Base-by-base conservation (phyloP, 176 grass and related monocot genomes). In the Avena atlantica region DNA sequence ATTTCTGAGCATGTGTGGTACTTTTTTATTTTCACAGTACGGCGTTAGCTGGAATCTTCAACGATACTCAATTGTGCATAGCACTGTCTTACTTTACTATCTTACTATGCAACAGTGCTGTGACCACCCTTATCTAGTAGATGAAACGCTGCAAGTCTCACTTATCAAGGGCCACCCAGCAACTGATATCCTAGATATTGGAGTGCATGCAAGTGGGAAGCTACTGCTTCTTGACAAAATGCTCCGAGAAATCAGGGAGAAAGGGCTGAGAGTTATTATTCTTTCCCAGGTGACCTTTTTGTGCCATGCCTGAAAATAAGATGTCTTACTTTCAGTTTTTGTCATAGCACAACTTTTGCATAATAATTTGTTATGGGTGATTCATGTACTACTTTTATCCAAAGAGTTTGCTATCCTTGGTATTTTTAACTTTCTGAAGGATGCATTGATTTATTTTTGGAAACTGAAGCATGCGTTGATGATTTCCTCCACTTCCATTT, bases 41-140 rank as follows among this genome's bases (percentile, higher is more conserved):
- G 49, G 24, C 78, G 31, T 68, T 66, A 65, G 78, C 80, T 83
- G 36, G 34, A 88, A 74, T 77, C n/a, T 87, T 13, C 45, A 71
- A 80, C 50, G 79, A 4, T 37, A 25, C 67, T 75, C 62, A 70
- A 70, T 78, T 59, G 23, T 61, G 55, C 44, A 45, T 85, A 81
- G 59, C 36, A 71, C 42, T 78, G 42, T 83, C 23, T 82, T 78
- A 71, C 12, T 92, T 53, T 34, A 34, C 31, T 34, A 88, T 82
- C 64, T 89, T 87, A 47, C 59, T 17, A 65, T 92, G 80, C 80
- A 68, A 82, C 93, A 98, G 96, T 98, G 96, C 79, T 96, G 93
- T 73, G 96, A 98, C 77, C 96, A 98, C 82, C 96, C 96, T 76
- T 98, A 94, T 86, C 90, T 98, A 19, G 92, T 98, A 86, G 90